Conservation (phyloP, 129 eudicot species). For the Erigeron canadensis region DNA sequence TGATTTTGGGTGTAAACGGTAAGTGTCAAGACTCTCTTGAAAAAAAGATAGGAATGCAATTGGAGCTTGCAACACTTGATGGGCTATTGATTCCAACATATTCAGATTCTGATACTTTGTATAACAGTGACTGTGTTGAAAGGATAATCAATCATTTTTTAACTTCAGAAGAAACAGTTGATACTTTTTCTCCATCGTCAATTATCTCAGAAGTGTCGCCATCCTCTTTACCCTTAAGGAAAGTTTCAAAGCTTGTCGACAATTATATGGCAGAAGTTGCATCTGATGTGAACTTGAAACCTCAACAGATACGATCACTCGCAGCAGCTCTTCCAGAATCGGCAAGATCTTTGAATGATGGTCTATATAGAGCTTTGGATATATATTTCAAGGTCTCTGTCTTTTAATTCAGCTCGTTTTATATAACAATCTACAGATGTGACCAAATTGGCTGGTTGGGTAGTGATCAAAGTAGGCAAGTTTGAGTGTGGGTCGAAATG, state of each 20-base stretch:
- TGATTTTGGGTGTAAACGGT: conserved; percentile 68
- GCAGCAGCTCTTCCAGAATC: conserved; percentile 88
- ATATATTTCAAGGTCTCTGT: conserved; percentile 74
- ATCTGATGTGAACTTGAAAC: conserved; percentile 84
- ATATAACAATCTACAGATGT: neutral
- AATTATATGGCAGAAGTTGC: conserved; percentile 89
- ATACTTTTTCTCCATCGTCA: conserved; percentile 54
- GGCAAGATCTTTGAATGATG: conserved; percentile 86
- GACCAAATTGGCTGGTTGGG: neutral
- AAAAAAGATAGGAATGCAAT: conserved; percentile 78
- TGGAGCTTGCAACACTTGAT: conserved; percentile 79
- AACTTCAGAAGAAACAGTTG: conserved; percentile 38
- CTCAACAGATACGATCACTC: conserved; percentile 63
- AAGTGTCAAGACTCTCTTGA: conserved; percentile 64
- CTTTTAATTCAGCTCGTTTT: neutral
- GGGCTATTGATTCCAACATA: conserved; percentile 79
- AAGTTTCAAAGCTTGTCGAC: conserved; percentile 82
- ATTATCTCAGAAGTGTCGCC: conserved; percentile 54
- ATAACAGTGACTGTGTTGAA: conserved; percentile 77
- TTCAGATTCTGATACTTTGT: conserved; percentile 75
- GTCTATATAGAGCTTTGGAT: conserved; percentile 85
- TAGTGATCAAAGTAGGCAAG: neutral
- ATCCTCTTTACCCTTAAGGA: conserved; percentile 55
- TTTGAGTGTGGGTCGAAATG: neutral
- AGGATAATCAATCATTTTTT: conserved; percentile 67